A percentile compares a stretch with the other conserved stretches of the same genome.
Evolutionary conservation across 2,329 filamentous ascomycete species (phyloP).

Genomic region (Akanthomyces uredinophilus): DNA sequence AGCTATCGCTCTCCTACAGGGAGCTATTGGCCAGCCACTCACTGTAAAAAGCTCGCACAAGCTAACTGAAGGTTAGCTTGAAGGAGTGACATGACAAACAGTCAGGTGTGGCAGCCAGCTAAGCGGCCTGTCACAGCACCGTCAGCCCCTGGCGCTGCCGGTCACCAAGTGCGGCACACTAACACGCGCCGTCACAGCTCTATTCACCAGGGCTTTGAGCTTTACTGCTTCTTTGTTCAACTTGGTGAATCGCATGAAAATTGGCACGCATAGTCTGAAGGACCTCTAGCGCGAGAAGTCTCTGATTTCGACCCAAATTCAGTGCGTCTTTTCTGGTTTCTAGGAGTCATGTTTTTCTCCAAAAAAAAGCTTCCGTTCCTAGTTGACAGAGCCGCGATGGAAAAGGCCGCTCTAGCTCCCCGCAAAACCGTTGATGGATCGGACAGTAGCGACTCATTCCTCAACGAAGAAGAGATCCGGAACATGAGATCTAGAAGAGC

Average conservation of each 20-base stretch:
- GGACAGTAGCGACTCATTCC: constrained; percentile 12
- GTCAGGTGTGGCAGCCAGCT: not conserved
- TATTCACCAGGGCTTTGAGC: too few species aligned
- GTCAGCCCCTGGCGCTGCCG: not conserved
- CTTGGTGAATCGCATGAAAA: not conserved
- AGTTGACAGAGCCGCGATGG: constrained; percentile 1
- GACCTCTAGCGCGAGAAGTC: too few species aligned
- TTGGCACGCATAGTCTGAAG: not conserved
- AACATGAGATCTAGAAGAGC: not conserved
- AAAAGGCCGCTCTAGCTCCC: not conserved
- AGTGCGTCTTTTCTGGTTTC: too few species aligned
- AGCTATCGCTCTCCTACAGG: not conserved
- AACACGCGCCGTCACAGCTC: not conserved
- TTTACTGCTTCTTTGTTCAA: too few species aligned
- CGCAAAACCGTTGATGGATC: constrained; percentile 7
- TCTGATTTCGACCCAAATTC: not conserved
- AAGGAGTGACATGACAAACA: not conserved
- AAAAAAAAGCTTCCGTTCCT: constrained; percentile 10
- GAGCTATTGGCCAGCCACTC: not conserved
- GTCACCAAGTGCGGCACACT: not conserved
- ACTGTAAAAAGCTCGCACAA: not conserved
- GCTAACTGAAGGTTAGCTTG: too few species aligned
- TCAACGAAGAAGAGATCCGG: constrained; percentile 11
- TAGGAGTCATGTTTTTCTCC: constrained; percentile 4
- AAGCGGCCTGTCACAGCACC: not conserved